Base-by-base conservation (phyloP, 176 grass and related monocot species). In the Neostapfia colusana region DNA sequence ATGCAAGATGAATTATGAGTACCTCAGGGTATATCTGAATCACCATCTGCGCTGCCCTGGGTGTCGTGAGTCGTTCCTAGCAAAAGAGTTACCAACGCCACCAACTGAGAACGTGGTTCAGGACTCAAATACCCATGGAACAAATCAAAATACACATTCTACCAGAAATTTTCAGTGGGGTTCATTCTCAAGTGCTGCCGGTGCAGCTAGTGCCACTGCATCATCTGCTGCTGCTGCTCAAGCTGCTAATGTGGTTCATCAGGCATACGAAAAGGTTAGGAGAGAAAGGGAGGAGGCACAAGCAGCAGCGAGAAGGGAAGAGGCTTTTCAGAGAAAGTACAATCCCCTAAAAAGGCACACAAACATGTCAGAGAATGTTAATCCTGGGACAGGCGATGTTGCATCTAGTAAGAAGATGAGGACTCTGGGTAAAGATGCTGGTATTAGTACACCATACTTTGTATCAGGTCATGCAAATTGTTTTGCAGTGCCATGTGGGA, bases 191-290 rank as follows among this genome's bases (percentile, higher is more conserved):
- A 80, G 86, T 83, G 81, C 79, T 70, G 74, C 85, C 48, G 86
- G 90, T 55, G 51, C 71, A 83, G 79, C 86, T 72, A 92, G 90
- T 83, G 90, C 83, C 6, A 88, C 90, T 80, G 82, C 86, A 57
- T 88, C 86, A 24, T 88, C 86, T 76, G 65, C 83, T 76, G 79
- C 82, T 69, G 86, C 74, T 70, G 73, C 78, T 78, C 89, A 85
- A 76, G 85, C 89, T 73, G 83, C 86, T 46, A 88, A 86, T 54
- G 9, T 85, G 53, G 85, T 88, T 78, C 81, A 87, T 79, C 82
- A 82, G 51, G 81, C 79, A 26, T 86, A 92, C 20, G 71, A 86
- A 68, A 86, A 86, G 73, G 86, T 86, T 44, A 80, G 6, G 46
- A 93, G 77, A 68, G 73, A 84, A 64, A 83, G 80, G 58, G 77